Evolutionary conservation across 2,329 filamentous ascomycete species (phyloP), one percentile per base, ranked within the genome.

Genomic region (Xylaria hypoxylon): DNA sequence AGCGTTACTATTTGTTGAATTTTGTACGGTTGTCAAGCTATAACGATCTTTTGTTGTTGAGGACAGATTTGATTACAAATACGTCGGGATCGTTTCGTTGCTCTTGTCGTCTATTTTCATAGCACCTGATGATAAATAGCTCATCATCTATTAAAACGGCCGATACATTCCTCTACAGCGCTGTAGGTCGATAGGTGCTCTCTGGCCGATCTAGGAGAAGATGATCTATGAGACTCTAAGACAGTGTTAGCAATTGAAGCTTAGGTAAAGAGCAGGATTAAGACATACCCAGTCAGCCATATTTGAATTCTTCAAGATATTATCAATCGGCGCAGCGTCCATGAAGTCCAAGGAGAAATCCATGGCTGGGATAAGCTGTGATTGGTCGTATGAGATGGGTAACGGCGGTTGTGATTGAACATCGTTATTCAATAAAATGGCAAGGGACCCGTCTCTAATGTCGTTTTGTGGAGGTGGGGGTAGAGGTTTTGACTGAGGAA

Each of bases 201-300:
- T 75, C 73, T 11, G 71, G 70, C 13, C 72, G 70, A 53, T 74
- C 73, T 17, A 76, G 64, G 2, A 77, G 73, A 38, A 76, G 71
- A 31, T 75, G 72, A 52, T 77, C 75, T 56, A 77, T 75, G 59
- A 71, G 66, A 59, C 48, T 73, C 74, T 76, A 52, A 42, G 26
- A 35, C 42, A n/a, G 31, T 28, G 45, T 75, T 68, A 74, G 68
- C 62, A 50, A 15, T 26, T 13, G 13, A 24, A 19, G 6, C 38
- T 57, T 19, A 17, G 38, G 24, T 24, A 42, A 38, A 35, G 24
- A 24, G 52, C 6, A 33, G 31, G 10, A 19, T 19, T 24, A 10
- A 51, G 17, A 71, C 79, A 67, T 76, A 81, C 81, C 81, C 81
- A 83, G 63, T 83, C 80, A 44, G 81, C 72, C 17, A 75, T 71